Base-by-base conservation (phyloP, 257 asterid species). In the Prunella vulgaris region DNA sequence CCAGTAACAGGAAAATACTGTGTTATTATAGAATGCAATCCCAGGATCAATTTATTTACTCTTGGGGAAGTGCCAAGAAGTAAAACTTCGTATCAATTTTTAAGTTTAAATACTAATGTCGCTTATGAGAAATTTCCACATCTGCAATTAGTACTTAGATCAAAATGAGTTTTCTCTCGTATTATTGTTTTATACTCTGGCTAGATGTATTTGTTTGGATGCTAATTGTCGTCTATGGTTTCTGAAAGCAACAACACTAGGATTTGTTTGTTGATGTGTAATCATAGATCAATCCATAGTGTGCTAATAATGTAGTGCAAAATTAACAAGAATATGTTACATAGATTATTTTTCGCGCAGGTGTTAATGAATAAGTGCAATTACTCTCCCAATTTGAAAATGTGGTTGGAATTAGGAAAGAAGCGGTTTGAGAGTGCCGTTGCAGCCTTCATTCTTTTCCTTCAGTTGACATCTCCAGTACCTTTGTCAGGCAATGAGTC, bases 401-500 rank as follows among this genome's bases (percentile, higher is more conserved):
- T 42, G 44, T 53, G 78, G 78, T 53, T 74, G 82, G 88, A 86
- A 69, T 20, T 66, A 14, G 66, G 76, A 69, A 61, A 53, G 79
- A 88, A 84, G 83, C 80, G 57, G 48, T 72, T 82, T 54, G 86
- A 80, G 83, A 81, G 83, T 46, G 75, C 79, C 58, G 25, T 90
- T 68, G 80, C 93, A 28, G 81, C 81, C 12, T 37, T 79, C 73
- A 2, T 88, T 73, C 70, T 93, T 68, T 79, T 80, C 70, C 76
- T 84, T 72, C 95, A 93, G 83, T 68, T 90, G 68, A 74, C 86
- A 63, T 84, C 88, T 61, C 96, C 99, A 2, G 0, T 88, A 46
- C 84, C 89, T 81, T 64, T 84, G 73, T 69, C 63, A 60, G 83
- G 81, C 67, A 74, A 54, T 62, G 85, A 74, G 46, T 78, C 75